Base-by-base conservation (phyloP, 2,329 filamentous ascomycete genomes). In the Botryosphaeria dothidea region DNA sequence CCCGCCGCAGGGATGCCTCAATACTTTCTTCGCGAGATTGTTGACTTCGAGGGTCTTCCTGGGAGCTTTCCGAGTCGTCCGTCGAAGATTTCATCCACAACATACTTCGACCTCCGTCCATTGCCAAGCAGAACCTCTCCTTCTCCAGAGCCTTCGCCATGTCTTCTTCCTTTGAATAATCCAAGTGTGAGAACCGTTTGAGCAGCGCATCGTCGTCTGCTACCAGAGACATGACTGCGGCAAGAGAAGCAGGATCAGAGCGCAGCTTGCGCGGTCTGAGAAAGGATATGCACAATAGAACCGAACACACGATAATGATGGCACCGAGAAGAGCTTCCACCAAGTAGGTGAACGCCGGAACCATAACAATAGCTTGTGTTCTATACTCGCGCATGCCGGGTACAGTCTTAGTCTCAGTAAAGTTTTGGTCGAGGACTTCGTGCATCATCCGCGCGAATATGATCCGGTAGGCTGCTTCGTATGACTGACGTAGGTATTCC, bases 391-490 rank as follows among this genome's bases (percentile, higher is more conserved):
- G 66, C 2, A 62, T 43, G 0, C 77, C 75, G 1, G 27, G 64
- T 49, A 11, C 61, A 54, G 41, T 46, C 19, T 34, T 52, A 7
- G 56, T 27, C 17, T 19, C 6, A 13, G 43, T 70, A 17, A 72
- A 65, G 6, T 71, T 61, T 0, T 31, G 11, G 0, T 58, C 64
- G 0, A 80, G 65, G 1, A 79, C 67, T 5, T 78, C 73, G 0
- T 68, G 66, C 72, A 81, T 73, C 0, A 71, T 65, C 1, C 77
- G 69, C 0, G 78, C 67, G 48, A 84, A 83, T 0, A 83, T 67
- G 0, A 84, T 31, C 15, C 77, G 70, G 62, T 84, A 81, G 0
- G 79, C 79, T 1, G 71, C 70, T 29, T 79, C 72, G 9, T 48
- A 48, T 2, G 45, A 48, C 45, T 48, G 45, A 1, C 45, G 45